Evolutionary conservation across 1,284 basidiomycete species (phyloP).

Genomic region (Inonotus hispidus): DNA sequence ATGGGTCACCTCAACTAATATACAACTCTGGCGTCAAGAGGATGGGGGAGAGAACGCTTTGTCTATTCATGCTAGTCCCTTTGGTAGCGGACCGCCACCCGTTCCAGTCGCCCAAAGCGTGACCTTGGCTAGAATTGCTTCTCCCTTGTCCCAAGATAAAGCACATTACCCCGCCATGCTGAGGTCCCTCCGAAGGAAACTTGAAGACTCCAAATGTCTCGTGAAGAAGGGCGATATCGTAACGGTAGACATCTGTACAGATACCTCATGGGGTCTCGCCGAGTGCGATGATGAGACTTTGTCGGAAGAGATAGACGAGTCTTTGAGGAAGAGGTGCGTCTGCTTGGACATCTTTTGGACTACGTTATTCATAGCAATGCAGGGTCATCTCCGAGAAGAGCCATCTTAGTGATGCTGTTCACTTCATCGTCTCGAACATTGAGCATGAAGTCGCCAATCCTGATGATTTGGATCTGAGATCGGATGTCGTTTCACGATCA

Average conservation of each 20-base stretch:
- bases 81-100: slow-evolving; percentile 48
- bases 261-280: slow-evolving; percentile 32
- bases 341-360: neutral
- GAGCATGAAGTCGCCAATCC: slow-evolving; percentile 54
- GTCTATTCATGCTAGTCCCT: slow-evolving; percentile 44
- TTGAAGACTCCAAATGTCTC: slow-evolving; percentile 53
- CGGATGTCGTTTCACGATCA: slow-evolving; percentile 43
- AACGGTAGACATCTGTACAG: slow-evolving; percentile 61
- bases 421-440: slow-evolving; percentile 78
- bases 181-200: slow-evolving; percentile 62
- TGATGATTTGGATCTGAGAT: slow-evolving; percentile 26
- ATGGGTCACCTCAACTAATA: slow-evolving; percentile 39
- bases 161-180: slow-evolving; percentile 70
- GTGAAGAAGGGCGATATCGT: slow-evolving; percentile 82
- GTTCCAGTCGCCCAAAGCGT: slow-evolving; percentile 71
- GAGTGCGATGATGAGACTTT: slow-evolving; percentile 27
- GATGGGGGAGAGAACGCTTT: slow-evolving; percentile 20
- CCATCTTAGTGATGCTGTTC: slow-evolving; percentile 43
- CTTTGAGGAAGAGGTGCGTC: slow-evolving; percentile 17
- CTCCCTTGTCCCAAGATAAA: slow-evolving; percentile 71
- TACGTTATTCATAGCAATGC: neutral
- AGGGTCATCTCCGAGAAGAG: slow-evolving; percentile 1
- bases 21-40: neutral
- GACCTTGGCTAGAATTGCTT: slow-evolving; percentile 81
- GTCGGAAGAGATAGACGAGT: slow-evolving; percentile 29